These are phyloP conservation scores for Byssochlamys sp. DNA, from an alignment of 2,329 filamentous ascomycete genomes.

Conservation along the genomic window DNA sequence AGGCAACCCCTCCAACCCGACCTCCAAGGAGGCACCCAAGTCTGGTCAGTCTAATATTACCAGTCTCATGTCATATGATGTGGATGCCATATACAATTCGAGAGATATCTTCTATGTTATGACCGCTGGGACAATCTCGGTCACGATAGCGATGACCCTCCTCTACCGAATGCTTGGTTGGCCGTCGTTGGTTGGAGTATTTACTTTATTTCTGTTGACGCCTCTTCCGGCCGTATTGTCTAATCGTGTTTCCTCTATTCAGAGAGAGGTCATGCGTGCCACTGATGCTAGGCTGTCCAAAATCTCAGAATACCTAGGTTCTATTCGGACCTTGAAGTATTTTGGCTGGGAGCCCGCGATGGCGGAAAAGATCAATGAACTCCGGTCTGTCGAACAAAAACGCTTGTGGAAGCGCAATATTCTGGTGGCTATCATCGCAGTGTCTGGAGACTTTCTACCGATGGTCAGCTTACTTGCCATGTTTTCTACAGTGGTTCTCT, in stretches of 20 bases:
- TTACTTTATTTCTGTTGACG: constrained; percentile 39
- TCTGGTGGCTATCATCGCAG: constrained; percentile 32
- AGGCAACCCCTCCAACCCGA: not conserved
- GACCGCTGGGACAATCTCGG: constrained; percentile 41
- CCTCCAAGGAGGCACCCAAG: constrained; percentile 18
- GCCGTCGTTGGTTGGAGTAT: constrained; percentile 45
- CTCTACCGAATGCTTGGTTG: constrained; percentile 49
- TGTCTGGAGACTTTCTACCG: constrained; percentile 46
- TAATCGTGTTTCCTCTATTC: constrained; percentile 41
- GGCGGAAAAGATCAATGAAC: constrained; percentile 42
- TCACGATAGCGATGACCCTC: constrained; percentile 40
- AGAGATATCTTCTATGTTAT: constrained; percentile 43
- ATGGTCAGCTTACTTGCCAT: constrained; percentile 45
- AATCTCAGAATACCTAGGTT: constrained; percentile 49
- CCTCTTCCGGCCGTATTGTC: constrained; percentile 45
- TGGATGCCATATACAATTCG: constrained; percentile 46
- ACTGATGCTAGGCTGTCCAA: constrained; percentile 50
- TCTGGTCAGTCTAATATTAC: constrained; percentile 44
- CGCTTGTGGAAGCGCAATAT: constrained; percentile 47
- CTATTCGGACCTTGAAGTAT: constrained; percentile 52
- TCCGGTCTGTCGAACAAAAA: constrained; percentile 44
- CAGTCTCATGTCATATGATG: constrained; percentile 51
- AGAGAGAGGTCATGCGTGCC: constrained; percentile 45
- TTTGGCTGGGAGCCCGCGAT: constrained; percentile 52
- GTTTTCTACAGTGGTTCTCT: constrained; percentile 44